A percentile compares a stretch with the other conserved stretches of the same genome.
Evolutionary conservation across 495 filamentous ascomycete genomes (phyloP).

Genomic region (Tuber magnatum): DNA sequence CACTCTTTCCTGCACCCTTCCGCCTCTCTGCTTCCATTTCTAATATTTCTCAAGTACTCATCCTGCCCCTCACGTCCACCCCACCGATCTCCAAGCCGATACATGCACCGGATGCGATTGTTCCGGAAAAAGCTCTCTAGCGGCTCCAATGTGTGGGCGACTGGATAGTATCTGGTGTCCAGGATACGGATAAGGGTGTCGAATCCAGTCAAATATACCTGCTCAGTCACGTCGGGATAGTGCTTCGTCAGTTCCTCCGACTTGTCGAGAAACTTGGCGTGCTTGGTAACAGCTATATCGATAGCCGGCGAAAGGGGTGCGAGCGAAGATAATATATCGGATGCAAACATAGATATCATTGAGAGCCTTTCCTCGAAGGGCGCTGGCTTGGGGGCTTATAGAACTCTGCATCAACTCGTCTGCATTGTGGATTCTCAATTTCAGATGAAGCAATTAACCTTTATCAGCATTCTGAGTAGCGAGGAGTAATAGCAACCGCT

Average conservation of each 20-base stretch:
- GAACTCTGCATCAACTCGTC: slow-evolving; percentile 8
- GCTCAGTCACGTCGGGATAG: slow-evolving; percentile 45
- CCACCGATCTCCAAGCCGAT: slow-evolving; percentile 63
- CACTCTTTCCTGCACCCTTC: slow-evolving; percentile 55
- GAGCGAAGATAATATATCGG: slow-evolving; percentile 10
- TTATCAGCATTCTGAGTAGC: slow-evolving; percentile 93
- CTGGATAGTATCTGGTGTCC: slow-evolving; percentile 74
- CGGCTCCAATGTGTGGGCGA: slow-evolving; percentile 48
- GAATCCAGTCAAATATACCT: slow-evolving; percentile 76
- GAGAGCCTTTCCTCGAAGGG: slow-evolving; percentile 70
- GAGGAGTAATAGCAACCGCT: slow-evolving; percentile 68
- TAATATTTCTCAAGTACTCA: slow-evolving; percentile 51
- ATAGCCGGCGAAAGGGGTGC: slow-evolving; percentile 40
- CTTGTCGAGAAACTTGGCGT: slow-evolving; percentile 83
- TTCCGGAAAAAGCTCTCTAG: slow-evolving; percentile 62
- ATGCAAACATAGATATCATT: slow-evolving; percentile 79
- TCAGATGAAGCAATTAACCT: slow-evolving; percentile 12
- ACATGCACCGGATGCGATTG: slow-evolving; percentile 64
- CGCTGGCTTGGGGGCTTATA: slow-evolving; percentile 63
- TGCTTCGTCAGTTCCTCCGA: slow-evolving; percentile 56
- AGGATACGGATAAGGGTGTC: slow-evolving; percentile 84
- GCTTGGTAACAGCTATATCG: slow-evolving; percentile 74
- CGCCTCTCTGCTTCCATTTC: slow-evolving; percentile 44
- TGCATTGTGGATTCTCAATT: neutral
- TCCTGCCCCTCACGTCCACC: slow-evolving; percentile 55